A percentile compares a stretch with the other conserved stretches of the same genome.
phyloP scores from a whole-genome alignment of 371 early-diverging fungal genomes.

The Fennellomyces sp. region DNA sequence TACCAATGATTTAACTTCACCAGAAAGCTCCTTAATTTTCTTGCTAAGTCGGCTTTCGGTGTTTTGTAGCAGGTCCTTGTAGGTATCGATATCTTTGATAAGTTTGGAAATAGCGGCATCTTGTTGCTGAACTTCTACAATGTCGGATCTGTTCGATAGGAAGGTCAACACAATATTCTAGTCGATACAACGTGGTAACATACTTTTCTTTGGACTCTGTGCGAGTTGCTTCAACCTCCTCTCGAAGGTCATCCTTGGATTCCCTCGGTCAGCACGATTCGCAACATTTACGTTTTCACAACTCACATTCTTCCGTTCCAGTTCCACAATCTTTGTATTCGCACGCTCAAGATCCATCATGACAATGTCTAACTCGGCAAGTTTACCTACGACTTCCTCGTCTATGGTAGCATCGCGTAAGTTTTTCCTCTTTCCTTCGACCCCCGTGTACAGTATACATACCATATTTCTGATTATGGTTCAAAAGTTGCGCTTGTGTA shows the following conservation, averaged over 20 bases:
- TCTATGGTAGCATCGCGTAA: too few relatives aligned
- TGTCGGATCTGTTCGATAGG: not conserved
- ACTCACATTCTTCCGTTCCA: slow-evolving; percentile 71
- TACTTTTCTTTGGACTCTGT: slow-evolving; percentile 20
- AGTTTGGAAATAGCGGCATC: slow-evolving; percentile 51
- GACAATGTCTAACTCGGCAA: slow-evolving; percentile 89
- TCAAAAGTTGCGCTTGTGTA: slow-evolving; percentile 76
- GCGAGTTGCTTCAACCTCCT: slow-evolving; percentile 40
- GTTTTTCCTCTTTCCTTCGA: slow-evolving; percentile 81
- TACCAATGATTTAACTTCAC: slow-evolving; percentile 41
- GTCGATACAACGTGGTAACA: too few relatives aligned
- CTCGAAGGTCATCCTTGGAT: slow-evolving; percentile 44
- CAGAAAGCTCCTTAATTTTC: slow-evolving; percentile 53
- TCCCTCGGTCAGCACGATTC: not conserved
- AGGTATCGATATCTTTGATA: slow-evolving; percentile 59
- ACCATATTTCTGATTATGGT: slow-evolving; percentile 75
- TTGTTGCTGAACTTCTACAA: slow-evolving; percentile 15
- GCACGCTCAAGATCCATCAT: slow-evolving; percentile 84
- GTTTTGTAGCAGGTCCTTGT: slow-evolving; percentile 48
- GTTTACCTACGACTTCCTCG: slow-evolving; percentile 79
- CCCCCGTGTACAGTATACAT: slow-evolving; percentile 63
- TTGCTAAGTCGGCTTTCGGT: slow-evolving; percentile 48
- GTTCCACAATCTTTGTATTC: slow-evolving; percentile 68
- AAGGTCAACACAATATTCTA: not conserved
- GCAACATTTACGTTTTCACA: too few relatives aligned